Evolutionary conservation across 129 eudicot genomes (phyloP), one percentile per base, ranked within the genome.

Genomic region (Lactuca sativa): DNA sequence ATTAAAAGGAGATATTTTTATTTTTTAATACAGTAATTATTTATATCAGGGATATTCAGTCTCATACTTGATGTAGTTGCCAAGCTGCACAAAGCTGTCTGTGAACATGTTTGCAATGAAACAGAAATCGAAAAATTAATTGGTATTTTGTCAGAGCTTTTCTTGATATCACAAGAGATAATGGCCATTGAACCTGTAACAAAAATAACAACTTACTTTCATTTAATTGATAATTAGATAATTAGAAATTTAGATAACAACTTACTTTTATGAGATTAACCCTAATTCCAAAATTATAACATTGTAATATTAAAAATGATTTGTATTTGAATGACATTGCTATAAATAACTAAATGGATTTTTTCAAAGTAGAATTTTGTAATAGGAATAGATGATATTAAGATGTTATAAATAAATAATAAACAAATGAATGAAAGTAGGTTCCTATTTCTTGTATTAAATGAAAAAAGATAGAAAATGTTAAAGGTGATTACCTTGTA

Each of bases 41-140:
- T 56, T 9, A 64, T 30, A 21, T 56, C 55, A 66, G 44, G 54
- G 71, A 41, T 57, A 21, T 37, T 63, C 36, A 21, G 72, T 43
- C 60, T 5, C 86, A 64, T 87, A 90, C 99, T 76, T 93, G 99
- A 82, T 93, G 99, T 41, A 85, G 74, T 83, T 93, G 97, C 99
- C 99, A 93, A 64, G 99, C 99, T 59, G 82, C 92, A 83, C 97
- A 89, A 69, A 93, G 97, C 80, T 93, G 99, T 44, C 95, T 81
- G 62, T 82, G 84, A 69, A 93, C 95, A 52, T 93, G 91, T 79
- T 93, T 93, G 76, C 99, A 93, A 81, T 90, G 97, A 82, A 93
- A 93, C 62, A 93, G 78, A 62, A 86, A 87, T 64, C 95, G 90
- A 53, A 93, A 93, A 67, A 87, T 86, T 72, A 93, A 73, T 84